Evolutionary conservation across 2,329 filamentous ascomycete genomes (phyloP).

Genomic region (Cladosporium sp.): DNA sequence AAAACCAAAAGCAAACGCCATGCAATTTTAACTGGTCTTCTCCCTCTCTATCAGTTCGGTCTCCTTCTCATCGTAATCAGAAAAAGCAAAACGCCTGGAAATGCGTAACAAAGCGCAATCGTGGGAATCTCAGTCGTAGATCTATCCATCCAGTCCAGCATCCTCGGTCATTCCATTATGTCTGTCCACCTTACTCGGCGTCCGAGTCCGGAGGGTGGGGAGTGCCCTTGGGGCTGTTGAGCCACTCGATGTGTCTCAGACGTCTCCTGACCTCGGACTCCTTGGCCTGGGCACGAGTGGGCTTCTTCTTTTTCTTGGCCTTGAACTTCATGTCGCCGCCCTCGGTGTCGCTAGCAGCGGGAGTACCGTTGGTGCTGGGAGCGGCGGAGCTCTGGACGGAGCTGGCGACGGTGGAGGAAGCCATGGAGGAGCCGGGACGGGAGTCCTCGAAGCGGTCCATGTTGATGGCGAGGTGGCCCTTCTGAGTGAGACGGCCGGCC

Average conservation of each 20-base stretch:
- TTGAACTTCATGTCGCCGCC: slow-evolving; percentile 86
- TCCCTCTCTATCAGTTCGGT: not conserved
- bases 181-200: slow-evolving; percentile 56
- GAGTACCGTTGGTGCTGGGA: slow-evolving; percentile 37
- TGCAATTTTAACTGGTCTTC: slow-evolving; percentile 9
- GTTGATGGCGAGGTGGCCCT: slow-evolving; percentile 72
- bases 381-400: slow-evolving; percentile 43
- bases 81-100: slow-evolving; percentile 8
- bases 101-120: slow-evolving; percentile 8
- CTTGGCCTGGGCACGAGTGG: slow-evolving; percentile 95
- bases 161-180: not conserved
- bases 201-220: slow-evolving; percentile 76
- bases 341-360: slow-evolving; percentile 57
- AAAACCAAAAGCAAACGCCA: slow-evolving; percentile 2
- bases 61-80: not conserved
- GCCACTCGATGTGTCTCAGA: slow-evolving; percentile 76
- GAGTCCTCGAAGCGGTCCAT: slow-evolving; percentile 86
- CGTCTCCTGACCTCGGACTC: slow-evolving; percentile 85
- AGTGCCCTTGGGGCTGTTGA: slow-evolving; percentile 73
- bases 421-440: slow-evolving; percentile 67
- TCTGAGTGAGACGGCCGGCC: slow-evolving; percentile 83
- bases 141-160: not conserved
- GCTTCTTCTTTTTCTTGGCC: slow-evolving; percentile 96
- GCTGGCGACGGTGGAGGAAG: slow-evolving; percentile 59
- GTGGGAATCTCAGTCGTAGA: slow-evolving; percentile 12